These are phyloP conservation scores for Melanopsichium pennsylvanicum DNA, from an alignment of 1,284 basidiomycete genomes.

Conservation along the genomic window DNA sequence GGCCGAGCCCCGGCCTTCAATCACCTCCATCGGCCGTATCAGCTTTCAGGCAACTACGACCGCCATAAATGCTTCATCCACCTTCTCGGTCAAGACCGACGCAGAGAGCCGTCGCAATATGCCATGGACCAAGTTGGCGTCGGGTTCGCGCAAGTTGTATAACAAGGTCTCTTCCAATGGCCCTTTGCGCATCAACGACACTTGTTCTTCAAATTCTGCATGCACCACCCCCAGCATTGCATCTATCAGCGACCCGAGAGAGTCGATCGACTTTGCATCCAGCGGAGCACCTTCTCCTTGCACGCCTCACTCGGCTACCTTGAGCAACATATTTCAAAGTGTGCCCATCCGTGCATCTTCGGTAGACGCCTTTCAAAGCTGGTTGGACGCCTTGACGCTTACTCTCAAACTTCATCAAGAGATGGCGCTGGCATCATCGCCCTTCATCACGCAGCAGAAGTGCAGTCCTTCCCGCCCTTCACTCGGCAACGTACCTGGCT, in stretches of 20 bases:
- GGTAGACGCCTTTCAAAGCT: not conserved
- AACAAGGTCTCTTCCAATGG: constrained; percentile 11
- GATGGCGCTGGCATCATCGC: not conserved
- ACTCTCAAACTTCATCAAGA: constrained; percentile 25
- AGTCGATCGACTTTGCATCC: constrained; percentile 4
- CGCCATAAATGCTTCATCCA: not conserved
- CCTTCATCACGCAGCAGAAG: not conserved
- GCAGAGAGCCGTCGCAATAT: not conserved
- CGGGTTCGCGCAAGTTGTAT: constrained; percentile 19
- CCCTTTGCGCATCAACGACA: not conserved
- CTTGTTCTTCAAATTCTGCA: not conserved
- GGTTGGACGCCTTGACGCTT: constrained; percentile 19
- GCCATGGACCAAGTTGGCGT: constrained; percentile 19
- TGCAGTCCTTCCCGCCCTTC: constrained; percentile 5
- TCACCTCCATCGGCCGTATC: not conserved
- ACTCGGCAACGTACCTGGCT: constrained; percentile 19
- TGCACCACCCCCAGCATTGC: constrained; percentile 1
- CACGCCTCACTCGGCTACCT: constrained; percentile 6
- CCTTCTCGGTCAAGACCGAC: not conserved
- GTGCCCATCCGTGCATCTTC: constrained; percentile 9
- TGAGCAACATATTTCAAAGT: not conserved
- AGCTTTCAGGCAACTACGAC: constrained; percentile 4
- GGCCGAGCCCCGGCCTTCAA: constrained; percentile 3
- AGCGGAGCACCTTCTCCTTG: constrained; percentile 16
- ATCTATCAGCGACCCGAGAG: constrained; percentile 4